Percentiles rank a stretch among this genome's conserved stretches.
Conservation (phyloP, 2,329 filamentous ascomycete species). For the Cryphonectria nitschkei region DNA sequence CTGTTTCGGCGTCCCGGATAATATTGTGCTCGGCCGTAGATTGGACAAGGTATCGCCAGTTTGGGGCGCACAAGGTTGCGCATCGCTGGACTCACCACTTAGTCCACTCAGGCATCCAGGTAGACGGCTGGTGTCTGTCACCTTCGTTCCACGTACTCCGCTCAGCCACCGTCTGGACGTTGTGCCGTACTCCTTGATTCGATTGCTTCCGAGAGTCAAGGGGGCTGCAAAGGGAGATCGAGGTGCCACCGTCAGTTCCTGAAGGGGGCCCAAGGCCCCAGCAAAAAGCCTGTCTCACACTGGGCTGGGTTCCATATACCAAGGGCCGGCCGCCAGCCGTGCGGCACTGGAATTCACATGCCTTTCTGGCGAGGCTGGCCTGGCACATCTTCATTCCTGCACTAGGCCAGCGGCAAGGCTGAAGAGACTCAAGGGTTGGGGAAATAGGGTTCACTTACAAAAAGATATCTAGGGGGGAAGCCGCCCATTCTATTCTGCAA, state of each 20-base stretch:
- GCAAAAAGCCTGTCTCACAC: conserved; percentile 23
- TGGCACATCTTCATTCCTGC: conserved; percentile 18
- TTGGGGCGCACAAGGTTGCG: conserved; percentile 14
- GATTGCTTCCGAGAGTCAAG: conserved; percentile 13
- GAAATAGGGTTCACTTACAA: conserved; percentile 1
- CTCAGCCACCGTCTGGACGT: neutral
- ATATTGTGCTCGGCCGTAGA: conserved; percentile 9
- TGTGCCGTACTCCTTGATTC: conserved; percentile 3
- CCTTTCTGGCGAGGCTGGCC: conserved; percentile 23
- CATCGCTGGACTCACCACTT: conserved; percentile 4
- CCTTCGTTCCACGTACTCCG: conserved; percentile 11
- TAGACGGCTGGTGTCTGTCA: conserved; percentile 18
- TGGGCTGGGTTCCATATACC: conserved; percentile 1
- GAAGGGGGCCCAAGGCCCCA: neutral
- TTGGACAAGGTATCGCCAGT: conserved; percentile 15
- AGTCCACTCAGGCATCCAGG: conserved; percentile 7
- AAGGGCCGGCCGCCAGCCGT: conserved; percentile 14
- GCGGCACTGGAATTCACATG: conserved; percentile 16
- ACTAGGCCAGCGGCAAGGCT: conserved; percentile 19
- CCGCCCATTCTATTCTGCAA: neutral
- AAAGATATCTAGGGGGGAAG: conserved; percentile 16
- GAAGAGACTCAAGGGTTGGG: conserved; percentile 19
- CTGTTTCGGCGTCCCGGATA: conserved; percentile 1
- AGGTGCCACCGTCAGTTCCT: neutral
- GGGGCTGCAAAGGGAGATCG: conserved; percentile 22